Evolutionary conservation across 331 rosid genomes (phyloP).

Genomic region (Quercus phellos): DNA sequence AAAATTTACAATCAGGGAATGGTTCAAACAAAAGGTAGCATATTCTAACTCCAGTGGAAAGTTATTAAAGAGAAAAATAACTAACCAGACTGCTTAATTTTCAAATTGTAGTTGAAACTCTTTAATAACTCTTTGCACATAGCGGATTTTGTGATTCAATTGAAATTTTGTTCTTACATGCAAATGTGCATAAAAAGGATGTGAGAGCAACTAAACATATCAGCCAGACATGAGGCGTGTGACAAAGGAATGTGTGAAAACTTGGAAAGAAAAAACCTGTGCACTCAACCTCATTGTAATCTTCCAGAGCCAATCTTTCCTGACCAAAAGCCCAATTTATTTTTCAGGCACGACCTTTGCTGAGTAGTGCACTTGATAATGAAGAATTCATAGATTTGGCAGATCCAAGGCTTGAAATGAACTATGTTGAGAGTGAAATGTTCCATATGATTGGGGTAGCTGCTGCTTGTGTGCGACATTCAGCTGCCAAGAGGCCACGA

Average conservation of each 20-base stretch:
- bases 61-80: background rate
- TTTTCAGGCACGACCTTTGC: constrained; percentile 82
- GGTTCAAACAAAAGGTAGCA: too few relatives aligned
- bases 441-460: constrained; percentile 69
- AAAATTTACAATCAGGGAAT: too few relatives aligned
- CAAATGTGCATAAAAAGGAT: background rate
- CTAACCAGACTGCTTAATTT: background rate
- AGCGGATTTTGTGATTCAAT: background rate
- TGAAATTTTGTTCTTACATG: background rate
- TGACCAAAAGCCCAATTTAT: constrained; percentile 14
- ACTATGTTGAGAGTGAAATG: constrained; percentile 65
- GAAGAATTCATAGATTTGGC: constrained; percentile 49
- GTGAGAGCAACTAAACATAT: background rate
- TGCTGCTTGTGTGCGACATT: constrained; percentile 85
- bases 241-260: background rate
- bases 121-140: background rate
- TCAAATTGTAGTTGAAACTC: background rate
- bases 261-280: background rate
- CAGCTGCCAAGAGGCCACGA: constrained; percentile 70
- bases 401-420: constrained; percentile 67
- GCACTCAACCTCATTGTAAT: background rate
- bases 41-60: background rate
- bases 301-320: constrained; percentile 13
- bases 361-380: constrained; percentile 57
- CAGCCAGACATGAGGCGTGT: background rate